Conservation (phyloP, 306 rosid species). For the Citrullus colocynthis region DNA sequence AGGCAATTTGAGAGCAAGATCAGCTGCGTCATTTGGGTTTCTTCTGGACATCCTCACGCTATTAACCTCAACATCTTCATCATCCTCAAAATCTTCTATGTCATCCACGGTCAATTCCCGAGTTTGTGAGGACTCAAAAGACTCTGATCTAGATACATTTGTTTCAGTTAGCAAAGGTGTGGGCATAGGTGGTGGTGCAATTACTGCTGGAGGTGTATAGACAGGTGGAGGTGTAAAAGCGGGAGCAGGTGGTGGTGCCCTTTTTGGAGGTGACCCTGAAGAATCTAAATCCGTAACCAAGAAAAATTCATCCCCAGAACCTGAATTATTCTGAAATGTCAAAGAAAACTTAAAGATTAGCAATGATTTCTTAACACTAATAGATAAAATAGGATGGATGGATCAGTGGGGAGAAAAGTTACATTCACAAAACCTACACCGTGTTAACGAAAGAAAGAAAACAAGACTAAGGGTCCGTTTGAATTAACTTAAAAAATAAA, state of each 20-base stretch:
- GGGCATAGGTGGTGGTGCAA: slow-evolving; percentile 30
- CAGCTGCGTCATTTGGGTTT: slow-evolving; percentile 75
- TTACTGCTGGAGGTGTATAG: slow-evolving; percentile 20
- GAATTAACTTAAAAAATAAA: too few species aligned
- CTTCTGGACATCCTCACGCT: slow-evolving; percentile 46
- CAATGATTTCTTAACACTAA: slow-evolving; percentile 3
- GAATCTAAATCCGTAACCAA: slow-evolving; percentile 62
- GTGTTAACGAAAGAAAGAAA: background rate
- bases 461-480: too few species aligned
- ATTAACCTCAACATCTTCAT: slow-evolving; percentile 25
- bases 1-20: slow-evolving; percentile 70
- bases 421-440: background rate
- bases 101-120: slow-evolving; percentile 85
- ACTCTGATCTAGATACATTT: slow-evolving; percentile 59
- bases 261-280: slow-evolving; percentile 88
- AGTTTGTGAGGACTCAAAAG: slow-evolving; percentile 62
- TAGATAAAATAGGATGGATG: background rate
- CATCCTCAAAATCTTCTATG: slow-evolving; percentile 90
- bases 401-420: background rate
- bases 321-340: slow-evolving; percentile 58
- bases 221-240: slow-evolving; percentile 23
- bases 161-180: slow-evolving; percentile 40
- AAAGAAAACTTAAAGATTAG: slow-evolving; percentile 20
- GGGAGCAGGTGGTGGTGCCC: slow-evolving; percentile 76
- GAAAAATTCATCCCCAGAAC: slow-evolving; percentile 77